phyloP scores from a whole-genome alignment of 2,329 filamentous ascomycete species.

The Gnomoniopsis sp. region DNA sequence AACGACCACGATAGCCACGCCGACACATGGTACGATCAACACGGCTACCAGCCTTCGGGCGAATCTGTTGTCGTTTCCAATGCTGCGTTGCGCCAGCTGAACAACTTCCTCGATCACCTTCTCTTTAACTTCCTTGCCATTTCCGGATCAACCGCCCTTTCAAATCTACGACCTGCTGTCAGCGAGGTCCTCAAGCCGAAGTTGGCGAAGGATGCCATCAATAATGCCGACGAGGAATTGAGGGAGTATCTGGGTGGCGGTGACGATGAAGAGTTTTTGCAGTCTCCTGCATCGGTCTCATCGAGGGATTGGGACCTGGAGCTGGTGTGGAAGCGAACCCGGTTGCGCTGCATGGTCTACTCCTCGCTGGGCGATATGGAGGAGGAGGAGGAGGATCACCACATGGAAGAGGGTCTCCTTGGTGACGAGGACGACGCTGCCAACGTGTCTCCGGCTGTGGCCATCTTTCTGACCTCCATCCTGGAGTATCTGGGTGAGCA shows the following conservation, averaged over 20 bases:
- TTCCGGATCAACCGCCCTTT: constrained; percentile 73
- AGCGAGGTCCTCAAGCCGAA: constrained; percentile 84
- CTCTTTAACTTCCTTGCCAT: constrained; percentile 85
- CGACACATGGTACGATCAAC: constrained; percentile 66
- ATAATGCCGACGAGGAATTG: constrained; percentile 45
- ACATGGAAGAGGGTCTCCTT: constrained; percentile 76
- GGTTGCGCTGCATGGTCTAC: constrained; percentile 96
- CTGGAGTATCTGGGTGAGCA: constrained; percentile 93
- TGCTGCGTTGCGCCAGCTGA: constrained; percentile 73
- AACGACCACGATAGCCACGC: constrained; percentile 78
- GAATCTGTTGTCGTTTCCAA: constrained; percentile 71
- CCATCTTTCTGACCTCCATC: constrained; percentile 94
- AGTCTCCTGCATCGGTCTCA: constrained; percentile 48
- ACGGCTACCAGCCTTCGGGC: constrained; percentile 60
- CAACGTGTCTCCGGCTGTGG: constrained; percentile 81
- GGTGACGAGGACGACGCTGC: constrained; percentile 55
- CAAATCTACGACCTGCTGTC: constrained; percentile 75
- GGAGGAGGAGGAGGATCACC: constrained; percentile 92
- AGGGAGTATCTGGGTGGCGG: constrained; percentile 79
- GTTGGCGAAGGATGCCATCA: constrained; percentile 65
- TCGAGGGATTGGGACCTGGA: constrained; percentile 80
- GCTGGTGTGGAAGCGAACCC: constrained; percentile 87
- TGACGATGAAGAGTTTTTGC: constrained; percentile 68
- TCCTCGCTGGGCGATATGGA: constrained; percentile 95
- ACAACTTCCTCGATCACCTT: constrained; percentile 89